These are phyloP conservation scores for Hygrophoropsis aurantiaca DNA, from an alignment of 768 basidiomycete genomes.

Conservation along the genomic window DNA sequence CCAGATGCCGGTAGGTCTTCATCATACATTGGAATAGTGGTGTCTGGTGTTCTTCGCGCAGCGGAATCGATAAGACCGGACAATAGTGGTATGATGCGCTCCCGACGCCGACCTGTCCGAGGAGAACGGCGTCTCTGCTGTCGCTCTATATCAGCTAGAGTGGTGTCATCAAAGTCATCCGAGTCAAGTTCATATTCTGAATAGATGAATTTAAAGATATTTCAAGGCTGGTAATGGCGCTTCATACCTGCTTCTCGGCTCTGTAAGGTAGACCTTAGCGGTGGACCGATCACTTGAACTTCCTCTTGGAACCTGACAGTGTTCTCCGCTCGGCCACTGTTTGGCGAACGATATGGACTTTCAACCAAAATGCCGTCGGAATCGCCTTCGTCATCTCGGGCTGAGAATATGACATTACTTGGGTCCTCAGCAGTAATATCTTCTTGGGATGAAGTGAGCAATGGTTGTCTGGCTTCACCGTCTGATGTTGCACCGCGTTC, in stretches of 20 bases:
- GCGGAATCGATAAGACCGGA: constrained; percentile 72
- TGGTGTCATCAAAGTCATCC: constrained; percentile 71
- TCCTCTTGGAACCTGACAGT: constrained; percentile 67
- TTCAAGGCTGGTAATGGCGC: constrained; percentile 12
- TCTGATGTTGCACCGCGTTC: constrained; percentile 21
- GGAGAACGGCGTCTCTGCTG: constrained; percentile 21
- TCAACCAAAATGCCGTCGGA: constrained; percentile 38
- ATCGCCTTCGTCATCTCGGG: constrained; percentile 51
- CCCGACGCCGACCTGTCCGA: constrained; percentile 38
- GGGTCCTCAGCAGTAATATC: constrained; percentile 32
- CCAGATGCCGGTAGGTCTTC: constrained; percentile 32
- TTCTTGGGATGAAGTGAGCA: constrained; percentile 50
- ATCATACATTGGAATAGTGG: constrained; percentile 46
- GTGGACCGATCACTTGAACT: constrained; percentile 65
- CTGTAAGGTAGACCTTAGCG: constrained; percentile 67
- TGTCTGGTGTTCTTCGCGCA: constrained; percentile 56
- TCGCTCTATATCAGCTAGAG: constrained; percentile 29
- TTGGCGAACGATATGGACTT: constrained; percentile 29
- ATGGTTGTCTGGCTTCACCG: constrained; percentile 54
- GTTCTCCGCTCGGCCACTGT: constrained; percentile 39
- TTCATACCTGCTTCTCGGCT: constrained; percentile 83
- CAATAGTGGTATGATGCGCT: constrained; percentile 73
- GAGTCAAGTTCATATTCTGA: constrained; percentile 83
- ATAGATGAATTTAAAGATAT: constrained; percentile 8
- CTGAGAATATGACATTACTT: constrained; percentile 48